These are phyloP conservation scores for Meyerozyma smithsonii DNA, from an alignment of 1,139 yeast genomes.

Conservation along the genomic window DNA sequence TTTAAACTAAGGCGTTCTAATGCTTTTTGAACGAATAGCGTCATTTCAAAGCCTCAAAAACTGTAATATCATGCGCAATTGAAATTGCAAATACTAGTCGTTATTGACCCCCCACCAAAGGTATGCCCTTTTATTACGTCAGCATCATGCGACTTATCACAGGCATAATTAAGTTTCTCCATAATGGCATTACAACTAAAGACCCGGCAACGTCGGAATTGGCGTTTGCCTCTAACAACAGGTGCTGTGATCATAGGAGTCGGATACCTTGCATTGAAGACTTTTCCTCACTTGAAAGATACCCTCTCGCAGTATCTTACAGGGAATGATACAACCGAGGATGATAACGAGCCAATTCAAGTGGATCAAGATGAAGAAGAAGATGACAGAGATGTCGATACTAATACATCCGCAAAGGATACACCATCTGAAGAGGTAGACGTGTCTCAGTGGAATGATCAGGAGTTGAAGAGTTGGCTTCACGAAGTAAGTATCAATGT, in stretches of 20 bases:
- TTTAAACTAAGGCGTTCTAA: too few relatives aligned
- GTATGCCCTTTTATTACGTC: neutral
- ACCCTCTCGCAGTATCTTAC: constrained; percentile 20
- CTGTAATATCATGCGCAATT: too few relatives aligned
- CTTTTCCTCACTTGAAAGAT: constrained; percentile 48
- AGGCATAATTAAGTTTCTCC: neutral
- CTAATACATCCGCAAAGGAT: constrained; percentile 14
- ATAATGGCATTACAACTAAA: constrained; percentile 12
- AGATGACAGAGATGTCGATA: constrained; percentile 7
- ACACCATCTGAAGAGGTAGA: constrained; percentile 18
- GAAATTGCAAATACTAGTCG: too few relatives aligned
- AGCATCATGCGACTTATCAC: neutral
- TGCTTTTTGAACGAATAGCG: too few relatives aligned
- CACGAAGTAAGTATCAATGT: constrained; percentile 23
- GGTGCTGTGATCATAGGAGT: constrained; percentile 43
- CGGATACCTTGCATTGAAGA: constrained; percentile 39
- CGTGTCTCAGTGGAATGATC: constrained; percentile 35
- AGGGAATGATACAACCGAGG: constrained; percentile 13
- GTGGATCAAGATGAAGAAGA: constrained; percentile 10
- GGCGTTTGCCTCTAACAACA: constrained; percentile 23
- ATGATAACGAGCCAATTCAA: constrained; percentile 22
- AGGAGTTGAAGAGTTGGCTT: constrained; percentile 35
- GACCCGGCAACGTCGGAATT: constrained; percentile 6
- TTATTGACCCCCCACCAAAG: too few relatives aligned
- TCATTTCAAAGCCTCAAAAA: too few relatives aligned